Conservation (phyloP, 2,329 filamentous ascomycete genomes). For the Ciborinia camelliae region DNA sequence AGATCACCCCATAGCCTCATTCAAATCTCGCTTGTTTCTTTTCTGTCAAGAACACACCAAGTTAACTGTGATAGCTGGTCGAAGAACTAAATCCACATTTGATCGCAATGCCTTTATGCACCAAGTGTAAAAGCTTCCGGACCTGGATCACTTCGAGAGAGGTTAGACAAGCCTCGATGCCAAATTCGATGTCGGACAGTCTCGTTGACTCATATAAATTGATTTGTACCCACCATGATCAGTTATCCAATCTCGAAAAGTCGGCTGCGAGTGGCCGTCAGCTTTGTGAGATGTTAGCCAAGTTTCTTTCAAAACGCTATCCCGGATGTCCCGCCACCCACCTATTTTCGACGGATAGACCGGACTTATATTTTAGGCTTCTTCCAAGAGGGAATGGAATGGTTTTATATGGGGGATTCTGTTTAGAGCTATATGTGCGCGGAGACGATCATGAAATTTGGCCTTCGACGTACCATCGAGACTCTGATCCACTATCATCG, state of each 20-base stretch:
- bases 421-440: background rate
- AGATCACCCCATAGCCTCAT: no score
- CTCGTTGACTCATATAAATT: background rate
- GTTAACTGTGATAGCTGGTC: no score
- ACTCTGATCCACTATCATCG: background rate
- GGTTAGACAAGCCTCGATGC: background rate
- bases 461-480: background rate
- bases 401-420: background rate
- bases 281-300: background rate
- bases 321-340: no score
- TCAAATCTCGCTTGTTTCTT: no score
- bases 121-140: background rate
- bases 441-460: background rate
- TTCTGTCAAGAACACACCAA: no score
- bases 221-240: background rate
- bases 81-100: no score
- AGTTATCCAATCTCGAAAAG: background rate
- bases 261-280: background rate
- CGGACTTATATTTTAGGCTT: background rate
- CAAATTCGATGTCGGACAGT: background rate
- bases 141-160: background rate
- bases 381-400: background rate
- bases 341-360: background rate
- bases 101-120: background rate
- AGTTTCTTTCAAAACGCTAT: background rate